Conservation (phyloP, 345 rosid species). For the Populus tremula region DNA sequence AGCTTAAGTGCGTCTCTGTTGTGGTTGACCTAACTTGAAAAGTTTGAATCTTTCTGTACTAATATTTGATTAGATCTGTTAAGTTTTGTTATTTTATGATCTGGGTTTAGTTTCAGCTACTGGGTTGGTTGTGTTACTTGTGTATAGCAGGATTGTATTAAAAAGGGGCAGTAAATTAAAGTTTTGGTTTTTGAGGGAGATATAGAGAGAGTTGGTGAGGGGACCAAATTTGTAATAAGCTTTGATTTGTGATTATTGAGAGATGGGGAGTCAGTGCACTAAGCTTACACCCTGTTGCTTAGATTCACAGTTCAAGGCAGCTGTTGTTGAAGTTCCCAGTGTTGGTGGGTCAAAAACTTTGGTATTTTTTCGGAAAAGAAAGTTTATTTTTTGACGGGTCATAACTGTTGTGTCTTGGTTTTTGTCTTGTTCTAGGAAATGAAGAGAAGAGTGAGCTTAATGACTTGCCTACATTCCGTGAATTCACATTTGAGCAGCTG, state of each 20-base stretch:
- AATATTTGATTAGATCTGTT: no score
- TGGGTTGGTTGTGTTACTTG: no score
- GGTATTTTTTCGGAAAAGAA: not conserved
- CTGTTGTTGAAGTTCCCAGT: slow-evolving; percentile 56
- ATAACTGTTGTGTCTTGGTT: slow-evolving; percentile 5
- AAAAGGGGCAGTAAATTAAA: not conserved
- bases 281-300: slow-evolving; percentile 61
- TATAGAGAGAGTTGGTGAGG: no score
- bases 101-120: no score
- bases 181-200: slow-evolving; percentile 7
- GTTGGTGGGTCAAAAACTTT: slow-evolving; percentile 46
- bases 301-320: slow-evolving; percentile 55
- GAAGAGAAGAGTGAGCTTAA: slow-evolving; percentile 35
- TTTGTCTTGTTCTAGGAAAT: slow-evolving; percentile 35
- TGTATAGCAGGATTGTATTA: no score
- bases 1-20: not conserved
- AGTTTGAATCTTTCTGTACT: no score
- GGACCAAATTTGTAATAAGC: not conserved
- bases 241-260: slow-evolving; percentile 19
- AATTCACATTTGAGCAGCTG: slow-evolving; percentile 70
- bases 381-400: not conserved
- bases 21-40: not conserved
- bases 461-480: slow-evolving; percentile 60
- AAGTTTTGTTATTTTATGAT: no score
- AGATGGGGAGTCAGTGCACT: slow-evolving; percentile 68